These are phyloP conservation scores for Didymella glomerata DNA, from an alignment of 2,329 filamentous ascomycete species.

Conservation along the genomic window DNA sequence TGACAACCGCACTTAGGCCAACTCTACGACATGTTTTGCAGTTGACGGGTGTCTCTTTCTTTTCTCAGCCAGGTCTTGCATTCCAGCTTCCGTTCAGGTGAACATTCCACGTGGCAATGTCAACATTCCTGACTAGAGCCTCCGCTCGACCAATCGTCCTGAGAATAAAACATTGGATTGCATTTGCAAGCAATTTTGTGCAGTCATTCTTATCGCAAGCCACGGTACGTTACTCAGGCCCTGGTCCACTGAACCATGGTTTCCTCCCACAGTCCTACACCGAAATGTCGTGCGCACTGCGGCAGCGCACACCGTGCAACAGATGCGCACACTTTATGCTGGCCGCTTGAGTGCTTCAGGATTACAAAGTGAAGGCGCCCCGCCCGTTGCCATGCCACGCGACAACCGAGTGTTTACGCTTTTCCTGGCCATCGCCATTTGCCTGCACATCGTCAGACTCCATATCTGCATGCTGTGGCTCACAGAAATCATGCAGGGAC, in stretches of 20 bases:
- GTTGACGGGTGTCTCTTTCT: not conserved
- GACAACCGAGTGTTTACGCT: slow-evolving; percentile 14
- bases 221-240: slow-evolving; percentile 5
- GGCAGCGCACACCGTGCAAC: slow-evolving; percentile 3
- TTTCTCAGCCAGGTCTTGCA: slow-evolving; percentile 2
- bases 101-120: slow-evolving; percentile 9
- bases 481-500: slow-evolving; percentile 26
- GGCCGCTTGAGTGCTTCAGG: not conserved
- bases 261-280: not conserved
- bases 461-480: slow-evolving; percentile 19
- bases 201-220: slow-evolving; percentile 8
- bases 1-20: not conserved
- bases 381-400: slow-evolving; percentile 20
- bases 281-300: slow-evolving; percentile 1
- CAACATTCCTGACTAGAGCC: slow-evolving; percentile 7
- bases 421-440: slow-evolving; percentile 7
- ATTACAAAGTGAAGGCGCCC: slow-evolving; percentile 7
- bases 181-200: not conserved
- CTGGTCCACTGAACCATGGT: not conserved
- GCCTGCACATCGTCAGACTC: slow-evolving; percentile 16
- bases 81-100: slow-evolving; percentile 5
- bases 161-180: not conserved
- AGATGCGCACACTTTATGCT: not conserved
- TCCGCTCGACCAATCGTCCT: not conserved
- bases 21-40: not conserved